Conservation (phyloP, 75 land plant genomes). For the Sequoia sempervirens region DNA sequence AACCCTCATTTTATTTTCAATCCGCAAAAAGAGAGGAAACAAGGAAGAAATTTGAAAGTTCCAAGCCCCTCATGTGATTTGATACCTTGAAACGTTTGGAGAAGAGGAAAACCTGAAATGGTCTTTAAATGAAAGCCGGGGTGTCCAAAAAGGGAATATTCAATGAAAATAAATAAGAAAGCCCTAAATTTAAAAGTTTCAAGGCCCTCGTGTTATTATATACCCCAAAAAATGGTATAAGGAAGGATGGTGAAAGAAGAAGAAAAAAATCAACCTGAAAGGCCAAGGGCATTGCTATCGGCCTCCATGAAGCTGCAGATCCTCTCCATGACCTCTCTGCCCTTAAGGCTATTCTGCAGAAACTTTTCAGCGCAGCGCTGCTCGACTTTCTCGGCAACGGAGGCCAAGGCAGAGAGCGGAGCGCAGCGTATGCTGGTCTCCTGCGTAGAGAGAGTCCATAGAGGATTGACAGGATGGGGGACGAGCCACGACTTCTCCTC, state of each 20-base stretch:
- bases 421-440: constrained; percentile 76
- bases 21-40: background rate
- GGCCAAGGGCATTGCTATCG: no score
- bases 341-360: constrained; percentile 83
- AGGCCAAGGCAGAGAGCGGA: constrained; percentile 69
- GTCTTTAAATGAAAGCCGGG: background rate
- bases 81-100: background rate
- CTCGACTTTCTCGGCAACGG: constrained; percentile 92
- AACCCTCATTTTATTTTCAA: background rate
- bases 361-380: constrained; percentile 82
- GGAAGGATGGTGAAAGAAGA: background rate
- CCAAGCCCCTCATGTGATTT: background rate
- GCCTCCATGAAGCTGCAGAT: no score
- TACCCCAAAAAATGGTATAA: no score
- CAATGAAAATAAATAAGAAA: background rate
- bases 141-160: background rate
- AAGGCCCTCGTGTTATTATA: no score
- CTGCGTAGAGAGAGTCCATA: constrained; percentile 75
- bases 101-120: background rate
- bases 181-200: no score
- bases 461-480: constrained; percentile 79
- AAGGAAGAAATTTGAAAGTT: background rate
- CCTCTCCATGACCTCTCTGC: constrained; percentile 7
- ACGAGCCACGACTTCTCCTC: constrained; percentile 68
- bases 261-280: background rate